Conservation (phyloP, 2,329 filamentous ascomycete species). For the Colletotrichum musae region DNA sequence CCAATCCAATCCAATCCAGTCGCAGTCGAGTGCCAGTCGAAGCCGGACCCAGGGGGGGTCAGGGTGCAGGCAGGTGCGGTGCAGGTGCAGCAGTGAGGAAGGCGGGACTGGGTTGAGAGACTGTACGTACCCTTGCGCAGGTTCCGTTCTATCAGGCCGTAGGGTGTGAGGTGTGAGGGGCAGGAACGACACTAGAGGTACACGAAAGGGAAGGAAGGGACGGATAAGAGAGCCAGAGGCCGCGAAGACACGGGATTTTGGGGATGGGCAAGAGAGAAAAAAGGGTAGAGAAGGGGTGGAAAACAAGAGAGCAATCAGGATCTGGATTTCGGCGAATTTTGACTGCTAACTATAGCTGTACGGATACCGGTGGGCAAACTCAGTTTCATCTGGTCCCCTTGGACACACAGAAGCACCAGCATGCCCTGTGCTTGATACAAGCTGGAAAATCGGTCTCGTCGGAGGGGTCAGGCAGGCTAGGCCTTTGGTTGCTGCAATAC, state of each 20-base stretch:
- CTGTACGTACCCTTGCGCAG: constrained; percentile 21
- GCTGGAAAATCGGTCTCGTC: no score
- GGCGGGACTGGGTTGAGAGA: constrained; percentile 7
- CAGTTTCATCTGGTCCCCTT: constrained; percentile 34
- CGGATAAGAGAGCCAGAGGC: background rate
- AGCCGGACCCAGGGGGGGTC: background rate
- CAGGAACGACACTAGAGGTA: background rate
- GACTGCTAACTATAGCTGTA: constrained; percentile 13
- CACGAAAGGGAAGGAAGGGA: no score
- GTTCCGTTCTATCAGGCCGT: background rate
- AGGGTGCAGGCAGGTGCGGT: background rate
- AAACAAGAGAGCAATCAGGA: background rate
- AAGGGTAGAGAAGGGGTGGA: background rate
- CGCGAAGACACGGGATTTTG: background rate
- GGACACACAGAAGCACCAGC: constrained; percentile 5
- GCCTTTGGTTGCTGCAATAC: background rate
- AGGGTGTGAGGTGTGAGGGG: background rate
- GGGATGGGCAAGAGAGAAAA: background rate
- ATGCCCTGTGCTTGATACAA: no score
- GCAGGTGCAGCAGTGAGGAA: constrained; percentile 11
- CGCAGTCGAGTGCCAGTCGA: constrained; percentile 10
- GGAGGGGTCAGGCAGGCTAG: constrained; percentile 4
- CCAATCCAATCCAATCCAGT: background rate
- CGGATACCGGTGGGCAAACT: constrained; percentile 9
- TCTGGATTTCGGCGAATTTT: constrained; percentile 12